These are phyloP conservation scores for Ogataea nitratoaversa DNA, from an alignment of 805 yeast species.

Conservation along the genomic window DNA sequence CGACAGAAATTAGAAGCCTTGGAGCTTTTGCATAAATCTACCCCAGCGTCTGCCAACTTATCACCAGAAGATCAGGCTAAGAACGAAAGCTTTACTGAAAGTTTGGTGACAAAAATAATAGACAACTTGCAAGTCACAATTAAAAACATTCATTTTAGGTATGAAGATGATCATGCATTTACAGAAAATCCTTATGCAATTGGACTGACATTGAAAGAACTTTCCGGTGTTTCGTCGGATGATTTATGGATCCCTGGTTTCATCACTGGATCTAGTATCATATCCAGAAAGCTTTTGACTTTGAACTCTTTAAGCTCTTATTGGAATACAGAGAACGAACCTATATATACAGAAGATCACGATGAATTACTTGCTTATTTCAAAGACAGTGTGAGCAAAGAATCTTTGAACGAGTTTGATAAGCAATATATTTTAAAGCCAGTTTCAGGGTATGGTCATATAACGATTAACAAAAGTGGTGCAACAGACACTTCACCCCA, in stretches of 20 bases:
- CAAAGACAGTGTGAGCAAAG: constrained; percentile 38
- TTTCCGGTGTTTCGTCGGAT: constrained; percentile 90
- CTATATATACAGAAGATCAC: constrained; percentile 45
- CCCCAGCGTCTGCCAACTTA: constrained; percentile 22
- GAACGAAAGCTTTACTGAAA: constrained; percentile 82
- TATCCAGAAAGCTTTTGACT: constrained; percentile 73
- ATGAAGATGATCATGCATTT: constrained; percentile 74
- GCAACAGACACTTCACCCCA: constrained; percentile 67
- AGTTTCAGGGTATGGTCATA: constrained; percentile 80
- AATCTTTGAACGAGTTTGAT: constrained; percentile 19
- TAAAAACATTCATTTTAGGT: constrained; percentile 85
- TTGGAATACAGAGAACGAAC: constrained; percentile 67
- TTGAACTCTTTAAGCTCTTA: constrained; percentile 73
- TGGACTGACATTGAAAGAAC: constrained; percentile 78
- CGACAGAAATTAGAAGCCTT: constrained; percentile 58
- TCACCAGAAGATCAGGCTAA: constrained; percentile 39
- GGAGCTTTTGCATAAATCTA: constrained; percentile 54
- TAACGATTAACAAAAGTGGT: constrained; percentile 76
- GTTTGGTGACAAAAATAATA: constrained; percentile 80
- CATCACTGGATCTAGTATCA: constrained; percentile 60
- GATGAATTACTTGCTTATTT: constrained; percentile 48
- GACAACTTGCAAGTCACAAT: constrained; percentile 91
- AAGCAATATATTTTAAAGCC: constrained; percentile 72
- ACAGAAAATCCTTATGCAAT: constrained; percentile 74
- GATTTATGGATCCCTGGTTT: constrained; percentile 81